phyloP scores from a whole-genome alignment of 2,329 filamentous ascomycete genomes.

The Ophiostoma angusticollis region DNA sequence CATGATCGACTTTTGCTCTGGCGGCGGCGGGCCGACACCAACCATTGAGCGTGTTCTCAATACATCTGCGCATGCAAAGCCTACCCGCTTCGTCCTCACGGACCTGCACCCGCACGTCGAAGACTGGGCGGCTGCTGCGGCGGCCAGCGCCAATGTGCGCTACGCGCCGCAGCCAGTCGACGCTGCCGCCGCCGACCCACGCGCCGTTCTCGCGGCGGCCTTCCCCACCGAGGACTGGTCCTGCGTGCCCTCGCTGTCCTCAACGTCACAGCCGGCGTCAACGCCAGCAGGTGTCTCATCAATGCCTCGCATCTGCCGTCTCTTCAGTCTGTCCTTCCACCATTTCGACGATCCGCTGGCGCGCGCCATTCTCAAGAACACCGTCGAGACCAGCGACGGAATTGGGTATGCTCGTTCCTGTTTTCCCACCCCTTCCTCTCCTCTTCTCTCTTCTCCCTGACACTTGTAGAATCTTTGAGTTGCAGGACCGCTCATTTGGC shows the following conservation, averaged over 20 bases:
- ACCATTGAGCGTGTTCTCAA: conserved; percentile 50
- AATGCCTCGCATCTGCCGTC: conserved; percentile 46
- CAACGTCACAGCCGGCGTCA: no score
- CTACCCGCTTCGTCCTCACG: conserved; percentile 45
- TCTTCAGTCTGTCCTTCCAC: conserved; percentile 66
- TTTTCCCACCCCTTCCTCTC: conserved; percentile 36
- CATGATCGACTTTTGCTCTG: conserved; percentile 65
- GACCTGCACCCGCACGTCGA: conserved; percentile 52
- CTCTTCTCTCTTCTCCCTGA: neutral
- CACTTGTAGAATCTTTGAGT: conserved; percentile 47
- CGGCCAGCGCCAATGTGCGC: conserved; percentile 40
- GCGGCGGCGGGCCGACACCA: conserved; percentile 58
- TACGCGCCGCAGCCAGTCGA: conserved; percentile 52
- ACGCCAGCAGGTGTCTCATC: no score
- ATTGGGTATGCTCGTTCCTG: no score
- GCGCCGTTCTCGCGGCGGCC: conserved; percentile 25
- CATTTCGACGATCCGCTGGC: conserved; percentile 58
- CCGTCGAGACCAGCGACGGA: conserved; percentile 51
- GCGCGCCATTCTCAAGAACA: conserved; percentile 47
- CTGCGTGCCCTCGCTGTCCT: no score
- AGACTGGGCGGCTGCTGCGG: conserved; percentile 43
- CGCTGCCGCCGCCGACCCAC: conserved; percentile 45
- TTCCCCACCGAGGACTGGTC: conserved; percentile 1
- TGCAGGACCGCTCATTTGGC: conserved; percentile 51
- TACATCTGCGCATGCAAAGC: conserved; percentile 5